Conservation (phyloP, 495 filamentous ascomycete species). For the Neurospora sp. region DNA sequence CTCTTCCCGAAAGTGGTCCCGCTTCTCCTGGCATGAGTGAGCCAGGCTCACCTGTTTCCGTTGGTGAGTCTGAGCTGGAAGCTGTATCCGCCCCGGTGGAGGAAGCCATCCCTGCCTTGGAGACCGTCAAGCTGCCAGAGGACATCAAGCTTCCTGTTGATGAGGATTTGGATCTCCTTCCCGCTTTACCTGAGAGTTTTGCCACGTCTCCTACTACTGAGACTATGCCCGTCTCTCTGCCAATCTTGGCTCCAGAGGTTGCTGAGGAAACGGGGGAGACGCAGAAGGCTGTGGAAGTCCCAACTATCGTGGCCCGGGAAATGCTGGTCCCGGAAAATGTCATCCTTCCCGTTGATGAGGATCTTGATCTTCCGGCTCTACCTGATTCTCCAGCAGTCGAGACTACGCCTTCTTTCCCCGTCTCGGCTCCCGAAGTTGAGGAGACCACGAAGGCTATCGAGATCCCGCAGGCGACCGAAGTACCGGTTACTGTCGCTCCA, state of each 20-base stretch:
- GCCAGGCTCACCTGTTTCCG: background rate
- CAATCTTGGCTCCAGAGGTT: background rate
- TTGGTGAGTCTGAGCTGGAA: background rate
- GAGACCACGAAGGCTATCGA: background rate
- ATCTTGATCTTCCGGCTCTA: background rate
- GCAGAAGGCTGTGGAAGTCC: background rate
- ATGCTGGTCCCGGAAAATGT: background rate
- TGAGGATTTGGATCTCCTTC: background rate
- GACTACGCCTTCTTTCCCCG: background rate
- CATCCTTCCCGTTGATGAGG: background rate
- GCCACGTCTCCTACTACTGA: conserved; percentile 4
- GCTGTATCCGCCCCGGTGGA: background rate
- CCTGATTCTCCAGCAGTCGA: conserved; percentile 1
- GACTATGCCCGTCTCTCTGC: background rate
- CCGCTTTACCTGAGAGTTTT: background rate
- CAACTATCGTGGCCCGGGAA: background rate
- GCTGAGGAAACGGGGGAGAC: background rate
- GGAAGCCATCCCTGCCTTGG: background rate
- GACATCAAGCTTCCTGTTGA: background rate
- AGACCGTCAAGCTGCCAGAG: background rate
- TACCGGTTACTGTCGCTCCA: background rate
- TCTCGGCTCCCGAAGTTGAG: background rate
- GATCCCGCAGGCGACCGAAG: background rate
- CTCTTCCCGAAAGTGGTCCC: background rate
- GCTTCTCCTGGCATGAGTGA: background rate